Conservation (phyloP, 164 flowering plant species). For the Berberis vulgaris region DNA sequence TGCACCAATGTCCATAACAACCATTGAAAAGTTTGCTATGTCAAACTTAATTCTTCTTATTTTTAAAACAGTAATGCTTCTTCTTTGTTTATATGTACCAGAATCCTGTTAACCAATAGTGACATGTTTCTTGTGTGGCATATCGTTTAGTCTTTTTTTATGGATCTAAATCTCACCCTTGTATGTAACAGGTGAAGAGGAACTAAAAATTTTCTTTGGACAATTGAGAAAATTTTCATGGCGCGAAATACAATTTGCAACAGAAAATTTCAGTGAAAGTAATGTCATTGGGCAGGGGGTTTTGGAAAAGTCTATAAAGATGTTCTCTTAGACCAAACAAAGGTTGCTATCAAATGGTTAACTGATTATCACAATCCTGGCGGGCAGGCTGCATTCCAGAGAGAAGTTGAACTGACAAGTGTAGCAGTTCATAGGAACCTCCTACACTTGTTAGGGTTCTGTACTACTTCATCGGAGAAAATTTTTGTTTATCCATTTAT, state of each 20-base stretch:
- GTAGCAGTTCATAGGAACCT: conserved; percentile 50
- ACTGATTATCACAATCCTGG: conserved; percentile 42
- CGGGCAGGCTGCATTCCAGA: conserved; percentile 50
- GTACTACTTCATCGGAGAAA: conserved; percentile 41
- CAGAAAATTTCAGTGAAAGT: conserved; percentile 48
- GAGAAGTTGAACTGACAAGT: conserved; percentile 46
- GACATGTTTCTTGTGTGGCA: too few relatives aligned
- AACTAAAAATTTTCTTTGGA: conserved; percentile 38
- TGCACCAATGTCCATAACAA: too few relatives aligned
- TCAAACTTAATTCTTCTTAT: too few relatives aligned
- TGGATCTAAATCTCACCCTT: conserved; percentile 4
- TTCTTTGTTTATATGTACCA: too few relatives aligned
- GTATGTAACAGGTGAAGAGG: conserved; percentile 38
- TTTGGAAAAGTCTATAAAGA: conserved; percentile 56
- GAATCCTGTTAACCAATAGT: too few relatives aligned
- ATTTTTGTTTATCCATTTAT: conserved; percentile 49
- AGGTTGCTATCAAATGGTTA: conserved; percentile 57
- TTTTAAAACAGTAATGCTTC: too few relatives aligned
- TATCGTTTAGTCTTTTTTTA: neutral
- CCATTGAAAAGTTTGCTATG: too few relatives aligned
- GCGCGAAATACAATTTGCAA: conserved; percentile 51
- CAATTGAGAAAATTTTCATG: conserved; percentile 42
- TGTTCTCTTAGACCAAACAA: conserved; percentile 24
- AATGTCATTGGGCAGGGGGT: conserved; percentile 53
- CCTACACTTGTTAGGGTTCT: conserved; percentile 40